Evolutionary conservation across 1,284 basidiomycete genomes (phyloP).

Genomic region (Heterobasidion annosum): DNA sequence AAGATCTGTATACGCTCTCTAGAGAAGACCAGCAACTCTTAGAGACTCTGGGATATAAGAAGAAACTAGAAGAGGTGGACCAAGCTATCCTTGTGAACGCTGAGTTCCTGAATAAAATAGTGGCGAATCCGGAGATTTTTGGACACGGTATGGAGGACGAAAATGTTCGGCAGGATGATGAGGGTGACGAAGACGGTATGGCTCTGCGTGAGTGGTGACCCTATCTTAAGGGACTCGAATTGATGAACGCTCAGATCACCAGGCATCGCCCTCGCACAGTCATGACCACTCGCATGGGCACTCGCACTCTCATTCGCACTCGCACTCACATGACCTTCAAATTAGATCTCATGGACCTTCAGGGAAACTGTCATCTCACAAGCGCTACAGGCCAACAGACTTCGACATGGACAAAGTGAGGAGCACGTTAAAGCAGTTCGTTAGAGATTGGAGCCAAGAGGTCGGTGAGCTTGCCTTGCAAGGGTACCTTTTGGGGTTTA

Average conservation of each 20-base stretch:
- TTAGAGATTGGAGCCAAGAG: constrained; percentile 84
- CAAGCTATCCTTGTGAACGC: constrained; percentile 63
- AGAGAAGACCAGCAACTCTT: constrained; percentile 53
- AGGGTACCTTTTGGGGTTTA: background rate
- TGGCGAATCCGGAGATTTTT: constrained; percentile 68
- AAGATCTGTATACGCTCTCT: constrained; percentile 59
- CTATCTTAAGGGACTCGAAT: background rate
- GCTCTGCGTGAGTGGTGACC: constrained; percentile 1
- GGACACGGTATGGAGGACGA: constrained; percentile 35
- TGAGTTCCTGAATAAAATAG: constrained; percentile 55
- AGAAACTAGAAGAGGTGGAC: constrained; percentile 61
- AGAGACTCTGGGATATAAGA: constrained; percentile 52
- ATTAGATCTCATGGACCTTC: constrained; percentile 10
- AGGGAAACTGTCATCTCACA: constrained; percentile 12
- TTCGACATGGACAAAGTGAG: constrained; percentile 82
- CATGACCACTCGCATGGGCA: constrained; percentile 13
- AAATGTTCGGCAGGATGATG: constrained; percentile 18
- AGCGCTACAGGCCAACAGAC: constrained; percentile 46
- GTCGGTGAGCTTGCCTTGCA: constrained; percentile 25
- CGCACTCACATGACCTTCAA: constrained; percentile 20
- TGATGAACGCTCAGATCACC: background rate
- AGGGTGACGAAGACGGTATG: constrained; percentile 12
- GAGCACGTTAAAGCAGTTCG: constrained; percentile 85
- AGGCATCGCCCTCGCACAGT: constrained; percentile 11
- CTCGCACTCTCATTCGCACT: constrained; percentile 17